Evolutionary conservation across 176 grass and related monocot species (phyloP), one percentile per base, ranked within the genome.

Genomic region (Raddia guianensis): DNA sequence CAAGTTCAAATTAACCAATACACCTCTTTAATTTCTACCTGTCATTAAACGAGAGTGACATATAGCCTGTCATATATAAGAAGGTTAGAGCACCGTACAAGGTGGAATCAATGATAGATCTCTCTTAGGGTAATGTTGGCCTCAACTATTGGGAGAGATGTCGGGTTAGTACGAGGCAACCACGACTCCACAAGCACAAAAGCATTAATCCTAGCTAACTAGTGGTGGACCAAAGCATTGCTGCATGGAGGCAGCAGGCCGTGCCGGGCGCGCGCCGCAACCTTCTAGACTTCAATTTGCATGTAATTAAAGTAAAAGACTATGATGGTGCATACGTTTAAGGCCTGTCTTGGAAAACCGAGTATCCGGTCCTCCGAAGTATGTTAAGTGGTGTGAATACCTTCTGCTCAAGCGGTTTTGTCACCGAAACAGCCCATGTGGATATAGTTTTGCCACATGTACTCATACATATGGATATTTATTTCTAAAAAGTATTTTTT

Each of bases 31-130:
- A 27, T 27, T 27, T 27, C 27, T 27, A 27, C 27, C 27, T 27
- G 27, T 42, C 19, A 56, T 49, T 3, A 21, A 70, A 16, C 21
- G 21, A 33, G 21, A 67, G 63, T 67, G 42, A 48, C 35, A 48
- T 19, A 5, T 40, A 2, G 13, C 13, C 13, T 9, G 60, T 64
- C 54, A 78, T n/a, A n/a, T n/a, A n/a, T 47, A 34, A 12, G 19
- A 79, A 66, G 35, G 40, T 20, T 14, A 54, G 37, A 57, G 60
- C 42, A 80, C 84, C 69, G 67, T 13, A 43, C 69, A 74, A 80
- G 18, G 84, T 73, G 84, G 76, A 74, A 20, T 42, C 59, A 86
- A 80, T 80, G 46, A 74, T 86, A 50, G 9, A 59, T 58, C 49
- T 74, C 4, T 65, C 45, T 19, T 66, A 50, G 40, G 58, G 4